Conservation (phyloP, 371 early-diverging fungal genomes). For the Mucor plumbeus region DNA sequence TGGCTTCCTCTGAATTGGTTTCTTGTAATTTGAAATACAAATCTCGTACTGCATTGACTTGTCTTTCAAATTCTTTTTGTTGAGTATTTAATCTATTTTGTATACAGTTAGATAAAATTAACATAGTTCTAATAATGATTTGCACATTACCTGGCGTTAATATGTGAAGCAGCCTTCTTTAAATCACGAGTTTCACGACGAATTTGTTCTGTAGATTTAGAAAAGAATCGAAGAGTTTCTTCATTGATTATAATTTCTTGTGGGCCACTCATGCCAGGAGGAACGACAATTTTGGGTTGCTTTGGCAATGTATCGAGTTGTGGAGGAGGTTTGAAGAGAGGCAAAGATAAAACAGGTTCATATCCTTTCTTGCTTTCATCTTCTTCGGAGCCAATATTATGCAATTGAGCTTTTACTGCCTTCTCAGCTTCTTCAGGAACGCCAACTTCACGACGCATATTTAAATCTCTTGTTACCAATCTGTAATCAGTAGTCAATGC, state of each 20-base stretch:
- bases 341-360: constrained; percentile 33
- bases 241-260: constrained; percentile 50
- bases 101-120: not conserved
- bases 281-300: constrained; percentile 41
- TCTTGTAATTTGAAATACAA: constrained; percentile 24
- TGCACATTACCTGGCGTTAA: not conserved
- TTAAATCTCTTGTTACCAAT: constrained; percentile 32
- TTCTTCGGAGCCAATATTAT: constrained; percentile 6
- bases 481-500: constrained; percentile 32
- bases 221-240: constrained; percentile 45
- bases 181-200: constrained; percentile 30
- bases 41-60: constrained; percentile 22
- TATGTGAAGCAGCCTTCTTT: constrained; percentile 21
- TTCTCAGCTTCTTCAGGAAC: constrained; percentile 2
- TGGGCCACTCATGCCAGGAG: constrained; percentile 34
- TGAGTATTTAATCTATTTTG: constrained; percentile 23
- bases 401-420: constrained; percentile 33
- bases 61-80: constrained; percentile 37
- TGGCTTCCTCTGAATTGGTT: constrained; percentile 15
- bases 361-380: constrained; percentile 8
- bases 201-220: constrained; percentile 32
- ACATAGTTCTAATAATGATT: too few species aligned
- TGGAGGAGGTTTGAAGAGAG: constrained; percentile 35
- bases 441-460: constrained; percentile 22
- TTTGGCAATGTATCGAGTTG: constrained; percentile 28